Base-by-base conservation (phyloP, 2,329 filamentous ascomycete genomes). In the Penicillium sp. region DNA sequence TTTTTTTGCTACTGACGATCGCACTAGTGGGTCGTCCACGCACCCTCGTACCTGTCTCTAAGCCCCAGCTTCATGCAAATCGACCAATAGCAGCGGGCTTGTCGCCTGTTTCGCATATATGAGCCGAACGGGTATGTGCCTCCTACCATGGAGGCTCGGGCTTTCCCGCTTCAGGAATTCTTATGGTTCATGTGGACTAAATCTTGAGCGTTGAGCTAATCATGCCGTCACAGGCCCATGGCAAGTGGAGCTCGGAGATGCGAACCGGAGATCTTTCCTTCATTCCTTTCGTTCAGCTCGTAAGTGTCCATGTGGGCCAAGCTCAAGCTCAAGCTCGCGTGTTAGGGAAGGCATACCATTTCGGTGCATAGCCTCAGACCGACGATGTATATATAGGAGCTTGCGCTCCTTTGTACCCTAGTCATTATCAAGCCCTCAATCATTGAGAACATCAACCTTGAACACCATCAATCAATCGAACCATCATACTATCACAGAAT, bases 261-360 rank as follows among this genome's bases (percentile, higher is more conserved):
- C 50, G 43, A 56, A 55, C 50, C 50, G 57, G 58, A 53, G 55
- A 62, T 63, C 54, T 34, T 55, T 55, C 48, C 57, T 54, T 55
- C 47, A 58, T 59, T 60, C 46, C 50, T 34, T 48, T 51, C 48
- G 40, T 43, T 57, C 55, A 58, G 51, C 53, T 57, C 24, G 36
- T 53, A 49, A 24, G n/a, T 45, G 45, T 50, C 60, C 62, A 64
- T 63, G 58, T 63, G 60, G 62, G 50, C 56, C 55, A 53, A 61
- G 47, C 60, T 63, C 61, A 58, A 50, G 50, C 58, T 55, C 47
- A 50, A 61, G 47, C 60, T 63, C 61, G 58, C 60, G 58, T 64
- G 59, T 53, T 36, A 22, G 46, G 32, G 22, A 53, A 53, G 53
- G 57, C 54, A 64, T 61, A 54, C 38, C 51, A 45, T 50, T 31